Percentiles rank a stretch among this genome's conserved stretches.
Conservation (phyloP, 768 basidiomycete genomes). For the Macrolepiota albuminosa region DNA sequence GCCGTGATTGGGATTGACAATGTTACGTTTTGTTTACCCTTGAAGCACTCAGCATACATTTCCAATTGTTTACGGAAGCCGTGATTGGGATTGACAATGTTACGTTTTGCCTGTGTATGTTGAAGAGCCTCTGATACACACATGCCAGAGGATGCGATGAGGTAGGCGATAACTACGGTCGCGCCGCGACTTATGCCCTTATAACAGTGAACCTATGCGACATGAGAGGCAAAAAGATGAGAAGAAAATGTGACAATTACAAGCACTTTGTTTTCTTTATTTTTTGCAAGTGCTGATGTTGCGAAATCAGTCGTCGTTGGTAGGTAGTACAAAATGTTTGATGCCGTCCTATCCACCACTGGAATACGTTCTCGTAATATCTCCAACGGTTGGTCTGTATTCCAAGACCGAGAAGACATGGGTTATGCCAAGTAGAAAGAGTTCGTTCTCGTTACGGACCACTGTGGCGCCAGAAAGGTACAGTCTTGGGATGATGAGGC, state of each 20-base stretch:
- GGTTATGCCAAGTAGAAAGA: constrained; percentile 60
- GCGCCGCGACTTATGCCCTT: constrained; percentile 74
- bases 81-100: constrained; percentile 59
- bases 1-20: constrained; percentile 63
- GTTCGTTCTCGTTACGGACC: constrained; percentile 42
- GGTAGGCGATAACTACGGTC: constrained; percentile 72
- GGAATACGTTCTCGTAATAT: constrained; percentile 37
- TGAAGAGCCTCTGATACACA: constrained; percentile 46
- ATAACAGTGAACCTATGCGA: constrained; percentile 67
- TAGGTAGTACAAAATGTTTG: constrained; percentile 29
- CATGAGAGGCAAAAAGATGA: not conserved
- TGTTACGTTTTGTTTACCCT: constrained; percentile 40
- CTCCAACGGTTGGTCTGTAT: constrained; percentile 38
- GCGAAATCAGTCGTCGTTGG: constrained; percentile 34
- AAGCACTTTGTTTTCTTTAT: constrained; percentile 33
- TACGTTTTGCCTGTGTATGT: constrained; percentile 50
- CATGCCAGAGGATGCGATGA: constrained; percentile 52
- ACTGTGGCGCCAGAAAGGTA: constrained; percentile 62
- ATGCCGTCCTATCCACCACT: constrained; percentile 24
- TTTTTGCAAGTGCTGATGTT: constrained; percentile 25
- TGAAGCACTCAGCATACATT: constrained; percentile 27
- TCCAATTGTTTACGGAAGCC: constrained; percentile 62
- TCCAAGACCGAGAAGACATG: constrained; percentile 70
- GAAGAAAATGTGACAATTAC: constrained; percentile 18
- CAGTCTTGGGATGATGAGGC: constrained; percentile 40